Conservation (phyloP, 441 rosid species). For the Erodium moschatum region DNA sequence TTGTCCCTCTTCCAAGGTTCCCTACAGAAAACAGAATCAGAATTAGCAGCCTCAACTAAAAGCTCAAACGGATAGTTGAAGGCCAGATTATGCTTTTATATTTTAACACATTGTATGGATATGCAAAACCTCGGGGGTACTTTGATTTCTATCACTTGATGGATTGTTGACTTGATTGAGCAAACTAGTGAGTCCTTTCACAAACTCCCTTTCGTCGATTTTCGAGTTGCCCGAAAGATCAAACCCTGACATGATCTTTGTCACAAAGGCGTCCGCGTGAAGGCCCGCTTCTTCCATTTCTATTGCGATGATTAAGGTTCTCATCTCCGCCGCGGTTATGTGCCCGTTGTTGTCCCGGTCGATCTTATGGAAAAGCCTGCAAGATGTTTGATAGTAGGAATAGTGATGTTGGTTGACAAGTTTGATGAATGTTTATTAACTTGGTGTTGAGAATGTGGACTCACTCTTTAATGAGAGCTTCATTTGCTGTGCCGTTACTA, state of each 20-base stretch:
- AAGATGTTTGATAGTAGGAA: background rate
- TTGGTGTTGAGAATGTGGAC: too few relatives aligned
- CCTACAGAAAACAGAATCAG: constrained; percentile 18
- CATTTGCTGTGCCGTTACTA: constrained; percentile 26
- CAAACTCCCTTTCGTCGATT: constrained; percentile 30
- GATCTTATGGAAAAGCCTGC: constrained; percentile 35
- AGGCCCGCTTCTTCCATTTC: constrained; percentile 29
- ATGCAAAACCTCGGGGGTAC: too few relatives aligned
- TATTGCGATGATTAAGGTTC: constrained; percentile 33
- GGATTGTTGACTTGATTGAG: constrained; percentile 19
- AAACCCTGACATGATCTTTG: constrained; percentile 29
- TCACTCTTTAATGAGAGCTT: constrained; percentile 24
- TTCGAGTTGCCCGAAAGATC: constrained; percentile 23
- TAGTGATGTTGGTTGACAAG: too few relatives aligned
- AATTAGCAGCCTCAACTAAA: background rate
- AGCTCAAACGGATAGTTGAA: too few relatives aligned
- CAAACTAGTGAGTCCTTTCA: constrained; percentile 30
- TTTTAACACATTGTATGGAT: too few relatives aligned
- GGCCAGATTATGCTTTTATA: too few relatives aligned
- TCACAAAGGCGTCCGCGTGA: constrained; percentile 20
- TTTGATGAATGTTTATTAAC: too few relatives aligned
- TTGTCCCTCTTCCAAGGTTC: constrained; percentile 25
- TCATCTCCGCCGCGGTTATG: constrained; percentile 31
- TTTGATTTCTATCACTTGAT: too few relatives aligned
- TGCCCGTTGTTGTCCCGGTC: constrained; percentile 21